Conservation (phyloP, 2,329 filamentous ascomycete genomes). For the Talaromyces sp. region DNA sequence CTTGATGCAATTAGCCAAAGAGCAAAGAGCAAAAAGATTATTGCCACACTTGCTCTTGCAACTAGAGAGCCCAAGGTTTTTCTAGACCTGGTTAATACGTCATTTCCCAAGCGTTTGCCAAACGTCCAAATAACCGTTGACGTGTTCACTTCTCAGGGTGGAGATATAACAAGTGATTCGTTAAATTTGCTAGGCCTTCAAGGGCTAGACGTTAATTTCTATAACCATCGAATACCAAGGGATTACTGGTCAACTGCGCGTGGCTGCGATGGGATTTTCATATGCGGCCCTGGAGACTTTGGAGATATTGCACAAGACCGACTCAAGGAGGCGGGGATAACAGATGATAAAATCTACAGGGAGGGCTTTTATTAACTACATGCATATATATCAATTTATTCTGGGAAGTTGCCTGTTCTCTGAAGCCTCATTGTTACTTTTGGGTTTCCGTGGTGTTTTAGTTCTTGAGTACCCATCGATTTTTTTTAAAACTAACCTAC, state of each 20-base stretch:
- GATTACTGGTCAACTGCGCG: background rate
- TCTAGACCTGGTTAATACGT: background rate
- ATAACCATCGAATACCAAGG: background rate
- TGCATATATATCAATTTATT: background rate
- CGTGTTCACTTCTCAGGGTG: background rate
- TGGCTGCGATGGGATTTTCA: conserved; percentile 14
- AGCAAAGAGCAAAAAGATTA: background rate
- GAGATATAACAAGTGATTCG: background rate
- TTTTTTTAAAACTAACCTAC: too few relatives aligned
- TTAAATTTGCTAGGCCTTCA: too few relatives aligned
- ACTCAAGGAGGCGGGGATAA: conserved; percentile 9
- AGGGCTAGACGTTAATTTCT: background rate
- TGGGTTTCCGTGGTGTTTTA: too few relatives aligned
- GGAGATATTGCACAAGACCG: conserved; percentile 16
- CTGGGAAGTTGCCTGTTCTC: background rate
- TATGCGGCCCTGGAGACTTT: conserved; percentile 19
- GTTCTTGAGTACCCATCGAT: too few relatives aligned
- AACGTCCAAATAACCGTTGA: background rate
- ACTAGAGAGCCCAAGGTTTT: background rate
- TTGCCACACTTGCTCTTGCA: background rate
- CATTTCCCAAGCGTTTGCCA: background rate
- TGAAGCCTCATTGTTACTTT: background rate
- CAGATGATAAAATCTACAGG: background rate
- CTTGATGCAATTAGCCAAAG: conserved; percentile 11
- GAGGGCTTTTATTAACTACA: background rate